Conservation (phyloP, 169 alveolate species). For the Amoebophrya sp. region DNA sequence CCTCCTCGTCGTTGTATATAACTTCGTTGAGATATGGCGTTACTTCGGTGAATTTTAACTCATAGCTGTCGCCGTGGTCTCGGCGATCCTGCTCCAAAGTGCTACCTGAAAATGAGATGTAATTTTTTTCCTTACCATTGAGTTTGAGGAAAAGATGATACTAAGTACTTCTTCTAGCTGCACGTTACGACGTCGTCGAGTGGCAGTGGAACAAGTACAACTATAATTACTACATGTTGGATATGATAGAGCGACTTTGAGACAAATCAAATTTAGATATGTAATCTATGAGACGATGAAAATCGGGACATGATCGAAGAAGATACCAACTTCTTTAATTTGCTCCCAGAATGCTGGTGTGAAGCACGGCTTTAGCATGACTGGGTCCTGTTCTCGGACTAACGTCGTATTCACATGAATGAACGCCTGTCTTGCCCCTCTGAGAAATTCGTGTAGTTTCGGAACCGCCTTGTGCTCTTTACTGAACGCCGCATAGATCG, state of each 20-base stretch:
- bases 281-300: too few relatives aligned
- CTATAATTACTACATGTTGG: too few relatives aligned
- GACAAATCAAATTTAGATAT: too few relatives aligned
- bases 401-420: background rate
- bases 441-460: background rate
- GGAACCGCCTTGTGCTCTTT: background rate
- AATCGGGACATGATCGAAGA: too few relatives aligned
- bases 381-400: background rate
- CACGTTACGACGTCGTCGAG: too few relatives aligned
- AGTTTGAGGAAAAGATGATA: too few relatives aligned
- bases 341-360: background rate
- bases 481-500: background rate
- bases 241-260: too few relatives aligned
- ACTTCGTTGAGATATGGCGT: background rate
- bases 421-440: background rate
- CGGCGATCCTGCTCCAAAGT: background rate
- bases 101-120: too few relatives aligned
- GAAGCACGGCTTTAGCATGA: background rate
- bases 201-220: too few relatives aligned
- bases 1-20: background rate
- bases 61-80: background rate
- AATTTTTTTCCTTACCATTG: too few relatives aligned
- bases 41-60: background rate
- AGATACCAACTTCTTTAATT: background rate
- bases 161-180: too few relatives aligned